Conservation (phyloP, 805 yeast species). For the Candida andamanensis region DNA sequence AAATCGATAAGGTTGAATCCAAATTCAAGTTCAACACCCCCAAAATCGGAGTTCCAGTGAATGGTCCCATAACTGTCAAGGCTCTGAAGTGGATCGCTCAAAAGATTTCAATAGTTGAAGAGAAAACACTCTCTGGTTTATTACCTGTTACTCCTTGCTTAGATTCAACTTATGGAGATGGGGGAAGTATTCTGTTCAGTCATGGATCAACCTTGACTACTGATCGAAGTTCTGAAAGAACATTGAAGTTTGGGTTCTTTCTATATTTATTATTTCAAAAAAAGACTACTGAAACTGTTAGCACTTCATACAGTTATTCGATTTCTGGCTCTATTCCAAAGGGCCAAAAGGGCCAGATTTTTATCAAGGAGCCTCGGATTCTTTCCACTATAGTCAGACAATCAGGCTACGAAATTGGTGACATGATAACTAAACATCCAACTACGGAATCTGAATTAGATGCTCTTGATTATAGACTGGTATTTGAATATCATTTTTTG, state of each 20-base stretch:
- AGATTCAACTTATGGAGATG: constrained; percentile 11
- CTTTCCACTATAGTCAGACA: constrained; percentile 2
- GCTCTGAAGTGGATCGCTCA: constrained; percentile 5
- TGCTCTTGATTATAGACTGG: constrained; percentile 2
- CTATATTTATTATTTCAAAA: constrained; percentile 3
- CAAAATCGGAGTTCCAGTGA: too few species aligned
- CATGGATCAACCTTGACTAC: constrained; percentile 4
- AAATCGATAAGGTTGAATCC: neutral
- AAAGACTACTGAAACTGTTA: constrained; percentile 1
- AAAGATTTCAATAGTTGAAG: constrained; percentile 5
- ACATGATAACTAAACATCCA: neutral
- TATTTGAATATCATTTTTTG: constrained; percentile 7
- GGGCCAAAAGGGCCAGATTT: constrained; percentile 10
- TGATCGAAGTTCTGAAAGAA: constrained; percentile 4
- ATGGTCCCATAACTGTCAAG: neutral
- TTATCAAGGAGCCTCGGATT: constrained; percentile 7
- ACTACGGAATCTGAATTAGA: neutral
- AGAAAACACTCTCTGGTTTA: constrained; percentile 6
- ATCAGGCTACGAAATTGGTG: neutral
- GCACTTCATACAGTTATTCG: constrained; percentile 5
- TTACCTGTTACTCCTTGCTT: constrained; percentile 15
- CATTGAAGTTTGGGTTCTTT: constrained; percentile 4
- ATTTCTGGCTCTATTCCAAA: constrained; percentile 7
- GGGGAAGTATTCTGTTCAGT: constrained; percentile 12
- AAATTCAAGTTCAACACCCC: too few species aligned